phyloP scores from a whole-genome alignment of 73 alveolate species.

The Symbiodinium pilosum region DNA sequence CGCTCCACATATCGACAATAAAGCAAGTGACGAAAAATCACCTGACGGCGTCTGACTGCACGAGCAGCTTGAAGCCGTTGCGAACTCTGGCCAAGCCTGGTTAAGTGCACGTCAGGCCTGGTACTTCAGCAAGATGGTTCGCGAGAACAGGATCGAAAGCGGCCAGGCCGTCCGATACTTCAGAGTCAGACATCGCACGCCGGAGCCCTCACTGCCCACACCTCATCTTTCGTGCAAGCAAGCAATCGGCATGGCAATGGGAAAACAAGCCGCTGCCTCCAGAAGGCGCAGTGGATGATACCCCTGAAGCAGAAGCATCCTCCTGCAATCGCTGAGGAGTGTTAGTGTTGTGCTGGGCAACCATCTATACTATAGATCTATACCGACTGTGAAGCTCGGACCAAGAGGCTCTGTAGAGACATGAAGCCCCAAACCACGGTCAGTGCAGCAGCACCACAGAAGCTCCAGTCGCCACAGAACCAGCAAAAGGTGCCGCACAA shows the following conservation, averaged over 20 bases:
- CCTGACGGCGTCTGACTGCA: conserved; percentile 70
- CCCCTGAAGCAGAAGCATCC: neutral
- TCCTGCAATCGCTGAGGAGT: neutral
- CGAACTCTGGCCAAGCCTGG: no score
- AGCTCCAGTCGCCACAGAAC: no score
- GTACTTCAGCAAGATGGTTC: conserved; percentile 78
- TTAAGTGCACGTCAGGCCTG: conserved; percentile 1
- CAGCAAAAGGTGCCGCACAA: no score
- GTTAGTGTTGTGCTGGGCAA: no score
- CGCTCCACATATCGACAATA: conserved; percentile 98
- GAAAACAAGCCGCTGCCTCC: no score
- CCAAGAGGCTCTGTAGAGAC: no score
- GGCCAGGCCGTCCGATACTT: conserved; percentile 91
- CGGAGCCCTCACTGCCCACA: conserved; percentile 52
- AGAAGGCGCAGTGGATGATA: neutral
- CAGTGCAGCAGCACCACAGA: no score
- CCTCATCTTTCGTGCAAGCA: neutral
- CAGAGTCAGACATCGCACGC: conserved; percentile 52
- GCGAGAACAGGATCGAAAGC: conserved; percentile 79
- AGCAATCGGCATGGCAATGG: neutral
- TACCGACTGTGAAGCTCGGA: no score
- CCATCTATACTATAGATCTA: no score
- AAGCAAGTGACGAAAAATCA: conserved; percentile 98
- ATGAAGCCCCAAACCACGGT: no score
- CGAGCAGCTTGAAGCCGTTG: neutral